Evolutionary conservation across 2,329 filamentous ascomycete species (phyloP), one percentile per base, ranked within the genome.

Genomic region (Pseudocercospora ulei): DNA sequence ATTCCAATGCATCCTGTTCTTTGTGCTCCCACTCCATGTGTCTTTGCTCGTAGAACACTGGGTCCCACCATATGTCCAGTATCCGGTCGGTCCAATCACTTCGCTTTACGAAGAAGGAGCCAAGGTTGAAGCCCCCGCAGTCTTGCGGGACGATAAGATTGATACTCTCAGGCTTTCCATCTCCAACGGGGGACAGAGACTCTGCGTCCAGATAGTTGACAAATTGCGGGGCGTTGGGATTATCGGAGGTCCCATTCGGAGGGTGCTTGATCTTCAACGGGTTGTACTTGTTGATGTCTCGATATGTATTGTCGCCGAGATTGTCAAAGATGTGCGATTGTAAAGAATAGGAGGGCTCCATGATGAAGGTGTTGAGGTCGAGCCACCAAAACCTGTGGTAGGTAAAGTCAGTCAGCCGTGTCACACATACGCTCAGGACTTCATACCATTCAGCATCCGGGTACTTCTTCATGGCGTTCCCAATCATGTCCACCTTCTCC

Each of bases 11-110:
- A 58, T 96, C 87, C 64, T 98, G 90, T 62, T 98, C 90, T 61
- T 96, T 96, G 69, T 98, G 90, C 57, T 90, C 87, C 90, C 90
- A 98, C 47, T 90, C 76, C 87, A 95, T 95, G 62, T 98, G 90
- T 60, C 86, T 92, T 65, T 98, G 90, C 65, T 98, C 90, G 62
- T 98, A 98, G 41, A 81, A 77, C 18, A 96, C 87, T 0, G 90
- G 90, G 56, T 98, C 90, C 90, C 90, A 98, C 90, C 90, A 98
- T 36, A 94, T 73, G 57, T 98, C 90, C 22, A 98, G 73, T 11
- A 98, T 67, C 3, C 85, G 80, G 55, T 96, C 88, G 0, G 87
- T 84, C 84, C 87, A 98, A 16, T 77, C 69, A 55, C 83, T 84
- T 44, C 90, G 78, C 34, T 78, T 77, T 28, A 95, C 67, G 61